phyloP scores from a whole-genome alignment of 768 basidiomycete species.

The Kwoniella newhampshirensis region DNA sequence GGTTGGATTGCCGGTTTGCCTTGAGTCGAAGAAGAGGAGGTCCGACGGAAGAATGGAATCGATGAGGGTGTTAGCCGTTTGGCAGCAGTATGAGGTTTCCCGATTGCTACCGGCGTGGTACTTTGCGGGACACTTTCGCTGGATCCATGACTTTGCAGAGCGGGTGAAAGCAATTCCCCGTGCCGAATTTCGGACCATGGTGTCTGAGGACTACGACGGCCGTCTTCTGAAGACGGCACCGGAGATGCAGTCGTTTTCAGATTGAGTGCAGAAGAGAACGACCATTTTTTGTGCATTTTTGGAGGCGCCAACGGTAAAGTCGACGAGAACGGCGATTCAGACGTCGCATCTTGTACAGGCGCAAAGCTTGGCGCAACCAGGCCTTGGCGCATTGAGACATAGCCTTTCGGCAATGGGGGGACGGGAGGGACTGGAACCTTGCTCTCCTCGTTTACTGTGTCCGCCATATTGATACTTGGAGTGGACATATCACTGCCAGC shows the following conservation, averaged over 20 bases:
- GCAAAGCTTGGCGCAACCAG: constrained; percentile 19
- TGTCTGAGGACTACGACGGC: constrained; percentile 23
- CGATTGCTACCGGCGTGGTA: constrained; percentile 15
- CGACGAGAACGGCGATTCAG: constrained; percentile 39
- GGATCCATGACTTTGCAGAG: constrained; percentile 17
- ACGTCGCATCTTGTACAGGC: constrained; percentile 49
- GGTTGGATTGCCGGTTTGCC: constrained; percentile 13
- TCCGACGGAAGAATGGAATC: constrained; percentile 52
- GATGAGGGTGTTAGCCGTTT: constrained; percentile 43
- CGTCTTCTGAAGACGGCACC: constrained; percentile 48
- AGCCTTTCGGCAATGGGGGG: constrained; percentile 50
- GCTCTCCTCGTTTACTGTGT: constrained; percentile 21
- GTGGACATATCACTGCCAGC: constrained; percentile 34
- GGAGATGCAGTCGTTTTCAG: constrained; percentile 37
- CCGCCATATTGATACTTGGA: constrained; percentile 22
- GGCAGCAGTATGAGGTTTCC: constrained; percentile 8
- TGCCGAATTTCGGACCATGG: constrained; percentile 42
- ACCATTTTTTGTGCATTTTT: constrained; percentile 52
- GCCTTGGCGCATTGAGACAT: constrained; percentile 41
- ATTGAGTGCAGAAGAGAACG: constrained; percentile 51
- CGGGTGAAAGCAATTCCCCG: constrained; percentile 26
- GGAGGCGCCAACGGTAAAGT: constrained; percentile 17
- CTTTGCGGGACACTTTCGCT: constrained; percentile 6
- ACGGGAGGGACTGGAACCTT: constrained; percentile 46
- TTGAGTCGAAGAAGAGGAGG: constrained; percentile 47